phyloP scores from a whole-genome alignment of 805 yeast genomes.

The Nakazawaea siamensis region DNA sequence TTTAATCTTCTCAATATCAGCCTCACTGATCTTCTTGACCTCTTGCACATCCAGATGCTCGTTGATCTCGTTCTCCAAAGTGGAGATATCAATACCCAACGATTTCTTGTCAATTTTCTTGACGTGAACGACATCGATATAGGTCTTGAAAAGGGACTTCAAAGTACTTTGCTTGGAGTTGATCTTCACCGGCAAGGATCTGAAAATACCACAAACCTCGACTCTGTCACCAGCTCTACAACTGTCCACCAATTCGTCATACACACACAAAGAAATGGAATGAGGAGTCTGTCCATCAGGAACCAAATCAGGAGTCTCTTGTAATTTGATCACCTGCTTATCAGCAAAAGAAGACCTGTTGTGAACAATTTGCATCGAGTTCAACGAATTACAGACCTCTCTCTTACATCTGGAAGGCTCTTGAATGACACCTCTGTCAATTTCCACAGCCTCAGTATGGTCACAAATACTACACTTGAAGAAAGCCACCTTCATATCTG shows the following conservation, averaged over 20 bases:
- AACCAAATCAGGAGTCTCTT: slow-evolving; percentile 92
- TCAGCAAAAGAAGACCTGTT: slow-evolving; percentile 91
- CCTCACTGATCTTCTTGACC: slow-evolving; percentile 55
- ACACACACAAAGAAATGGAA: slow-evolving; percentile 85
- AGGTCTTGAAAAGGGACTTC: slow-evolving; percentile 82
- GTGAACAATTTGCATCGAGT: slow-evolving; percentile 86
- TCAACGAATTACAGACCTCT: slow-evolving; percentile 68
- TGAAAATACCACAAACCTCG: slow-evolving; percentile 91
- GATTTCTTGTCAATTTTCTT: slow-evolving; percentile 79
- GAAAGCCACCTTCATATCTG: slow-evolving; percentile 96
- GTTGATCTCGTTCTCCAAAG: slow-evolving; percentile 50
- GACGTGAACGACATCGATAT: slow-evolving; percentile 88
- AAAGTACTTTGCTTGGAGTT: slow-evolving; percentile 79
- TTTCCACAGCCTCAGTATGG: slow-evolving; percentile 85
- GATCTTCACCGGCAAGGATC: slow-evolving; percentile 86
- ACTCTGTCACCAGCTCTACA: slow-evolving; percentile 96
- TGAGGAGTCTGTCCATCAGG: slow-evolving; percentile 99
- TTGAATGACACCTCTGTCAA: slow-evolving; percentile 88
- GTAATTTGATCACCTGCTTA: slow-evolving; percentile 88
- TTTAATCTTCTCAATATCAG: slow-evolving; percentile 58
- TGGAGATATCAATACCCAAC: slow-evolving; percentile 71
- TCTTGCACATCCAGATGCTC: slow-evolving; percentile 73
- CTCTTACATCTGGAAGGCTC: slow-evolving; percentile 95
- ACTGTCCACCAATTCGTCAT: slow-evolving; percentile 91
- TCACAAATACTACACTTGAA: slow-evolving; percentile 93